These are phyloP conservation scores for Aspergillus coremiiformis DNA, from an alignment of 495 filamentous ascomycete species.

Conservation along the genomic window DNA sequence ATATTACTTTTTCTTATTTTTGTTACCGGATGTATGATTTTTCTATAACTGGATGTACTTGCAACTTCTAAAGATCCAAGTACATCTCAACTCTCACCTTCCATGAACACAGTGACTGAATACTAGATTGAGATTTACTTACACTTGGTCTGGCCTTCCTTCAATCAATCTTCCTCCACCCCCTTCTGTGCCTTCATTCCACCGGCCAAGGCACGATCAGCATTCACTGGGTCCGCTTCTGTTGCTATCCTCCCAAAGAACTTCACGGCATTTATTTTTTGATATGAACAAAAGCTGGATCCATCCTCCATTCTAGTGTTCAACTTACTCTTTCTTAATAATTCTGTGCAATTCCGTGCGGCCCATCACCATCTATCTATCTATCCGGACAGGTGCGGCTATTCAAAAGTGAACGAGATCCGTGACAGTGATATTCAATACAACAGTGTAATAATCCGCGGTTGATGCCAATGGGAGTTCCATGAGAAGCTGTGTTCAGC, in stretches of 20 bases:
- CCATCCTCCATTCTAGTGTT: slow-evolving; percentile 1
- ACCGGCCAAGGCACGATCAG: slow-evolving; percentile 23
- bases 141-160: slow-evolving; percentile 15
- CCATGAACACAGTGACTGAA: slow-evolving; percentile 2
- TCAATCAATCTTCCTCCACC: slow-evolving; percentile 7
- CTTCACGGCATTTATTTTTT: background rate
- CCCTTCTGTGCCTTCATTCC: slow-evolving; percentile 33
- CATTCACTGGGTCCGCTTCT: slow-evolving; percentile 19
- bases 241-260: slow-evolving; percentile 11
- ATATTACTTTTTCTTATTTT: slow-evolving; percentile 16
- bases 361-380: background rate
- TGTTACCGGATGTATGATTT: slow-evolving; percentile 9
- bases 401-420: background rate
- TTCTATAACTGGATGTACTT: slow-evolving; percentile 21
- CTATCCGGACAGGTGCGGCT: background rate
- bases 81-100: slow-evolving; percentile 12
- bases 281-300: slow-evolving; percentile 7
- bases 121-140: slow-evolving; percentile 10
- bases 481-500: background rate
- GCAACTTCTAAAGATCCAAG: slow-evolving; percentile 11
- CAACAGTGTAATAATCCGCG: background rate
- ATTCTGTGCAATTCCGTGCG: slow-evolving; percentile 3
- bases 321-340: background rate
- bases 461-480: slow-evolving; percentile 1
- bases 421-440: background rate